Evolutionary conservation across 371 early-diverging fungal species (phyloP).

Genomic region (Syncephalastrum racemosum): DNA sequence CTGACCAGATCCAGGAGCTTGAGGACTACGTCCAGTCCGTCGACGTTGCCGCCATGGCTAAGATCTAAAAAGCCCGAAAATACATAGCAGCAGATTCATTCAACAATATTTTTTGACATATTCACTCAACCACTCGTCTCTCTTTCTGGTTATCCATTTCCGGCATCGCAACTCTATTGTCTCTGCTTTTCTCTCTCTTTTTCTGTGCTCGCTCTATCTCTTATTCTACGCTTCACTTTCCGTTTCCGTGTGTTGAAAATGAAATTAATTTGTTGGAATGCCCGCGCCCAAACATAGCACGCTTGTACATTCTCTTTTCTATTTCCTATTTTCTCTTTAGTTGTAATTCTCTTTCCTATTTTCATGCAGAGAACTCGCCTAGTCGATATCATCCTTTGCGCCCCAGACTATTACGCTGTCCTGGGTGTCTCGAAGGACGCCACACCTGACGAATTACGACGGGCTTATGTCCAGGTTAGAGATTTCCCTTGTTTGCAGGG

Average conservation of each 20-base stretch:
- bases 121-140: background rate
- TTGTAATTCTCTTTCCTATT: no score
- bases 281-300: background rate
- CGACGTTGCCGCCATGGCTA: constrained; percentile 91
- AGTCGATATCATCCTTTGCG: constrained; percentile 12
- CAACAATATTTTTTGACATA: constrained; percentile 1
- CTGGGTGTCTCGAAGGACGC: constrained; percentile 5
- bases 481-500: no score
- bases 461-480: constrained; percentile 17
- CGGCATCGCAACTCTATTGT: background rate
- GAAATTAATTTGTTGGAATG: constrained; percentile 1
- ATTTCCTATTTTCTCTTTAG: no score
- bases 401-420: constrained; percentile 13
- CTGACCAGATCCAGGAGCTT: constrained; percentile 73
- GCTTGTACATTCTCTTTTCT: background rate
- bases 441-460: constrained; percentile 13
- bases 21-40: constrained; percentile 94
- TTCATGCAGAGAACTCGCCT: background rate
- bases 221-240: background rate
- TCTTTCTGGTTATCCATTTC: background rate
- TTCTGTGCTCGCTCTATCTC: constrained; percentile 1
- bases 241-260: no score
- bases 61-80: constrained; percentile 68
- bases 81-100: background rate
- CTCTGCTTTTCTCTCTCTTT: constrained; percentile 6